Base-by-base conservation (phyloP, 1,284 basidiomycete species). In the Heliocybe sulcata region DNA sequence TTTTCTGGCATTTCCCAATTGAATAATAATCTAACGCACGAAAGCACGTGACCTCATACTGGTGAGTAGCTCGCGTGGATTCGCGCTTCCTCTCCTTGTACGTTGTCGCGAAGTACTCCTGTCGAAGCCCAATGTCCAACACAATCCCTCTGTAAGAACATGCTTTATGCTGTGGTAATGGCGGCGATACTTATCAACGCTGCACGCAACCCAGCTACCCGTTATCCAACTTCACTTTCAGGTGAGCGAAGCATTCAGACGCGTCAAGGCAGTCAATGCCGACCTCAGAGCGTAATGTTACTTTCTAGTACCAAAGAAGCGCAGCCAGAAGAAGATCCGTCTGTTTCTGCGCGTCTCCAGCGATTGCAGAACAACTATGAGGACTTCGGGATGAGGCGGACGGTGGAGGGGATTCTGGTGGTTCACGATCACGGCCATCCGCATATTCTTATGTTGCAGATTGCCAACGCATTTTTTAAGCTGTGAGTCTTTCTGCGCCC, bases 381-480 rank as follows among this genome's bases (percentile, higher is more conserved):
- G 67, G 92, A 97, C 70, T 93, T 90, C 67, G 96, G 93, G 3
- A 95, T 96, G 87, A 81, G 94, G 27, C 77, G 93, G 20, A 95
- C 94, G 0, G 93, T 97, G 10, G 96, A 99, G 67, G 96, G 94
- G n/a, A 88, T 98, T 58, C 82, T 99, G 31, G 87, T 98, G 53
- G 94, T 98, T 23, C 94, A 97, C 70, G 90, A 94, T 67, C 92
- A 94, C 60, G 92, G 93, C 0, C 90, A 95, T 66, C 92, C 94
- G 2, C 96, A 98, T 66, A 91, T 98, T 58, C 83, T 99, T 60
- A 96, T 98, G 85, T 81, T 98, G 14, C 96, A 98, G 69, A 97
- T 99, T 65, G 96, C 94, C 31, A 98, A 98, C 68, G 94, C 94
- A 19, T 99, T 98, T 73, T 98, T 98, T 81, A 98, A 98, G 71